Evolutionary conservation across 2,329 filamentous ascomycete genomes (phyloP).

Genomic region (Pseudodiploospora longispora): DNA sequence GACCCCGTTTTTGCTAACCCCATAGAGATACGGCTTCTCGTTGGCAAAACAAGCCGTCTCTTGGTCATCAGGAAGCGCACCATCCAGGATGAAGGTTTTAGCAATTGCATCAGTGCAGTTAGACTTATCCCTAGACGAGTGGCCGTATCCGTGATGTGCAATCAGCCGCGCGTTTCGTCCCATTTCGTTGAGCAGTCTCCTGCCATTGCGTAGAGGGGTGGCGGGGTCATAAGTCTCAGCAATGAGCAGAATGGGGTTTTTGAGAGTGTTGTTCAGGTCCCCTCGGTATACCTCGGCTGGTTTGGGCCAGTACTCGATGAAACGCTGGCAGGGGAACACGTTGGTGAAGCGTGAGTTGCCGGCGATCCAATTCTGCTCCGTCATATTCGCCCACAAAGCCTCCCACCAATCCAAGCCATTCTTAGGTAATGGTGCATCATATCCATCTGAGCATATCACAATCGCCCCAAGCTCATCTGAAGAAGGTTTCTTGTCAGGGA

Average conservation of each 20-base stretch:
- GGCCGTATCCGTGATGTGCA: conserved; percentile 42
- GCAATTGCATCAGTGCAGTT: conserved; percentile 35
- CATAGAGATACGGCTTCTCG: conserved; percentile 39
- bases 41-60: conserved; percentile 40
- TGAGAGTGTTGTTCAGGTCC: conserved; percentile 34
- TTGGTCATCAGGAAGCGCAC: conserved; percentile 28
- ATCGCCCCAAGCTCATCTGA: conserved; percentile 31
- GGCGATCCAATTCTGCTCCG: conserved; percentile 34
- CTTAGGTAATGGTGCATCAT: conserved; percentile 32
- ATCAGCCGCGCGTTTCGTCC: conserved; percentile 39
- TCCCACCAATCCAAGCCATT: conserved; percentile 37
- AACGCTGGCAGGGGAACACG: conserved; percentile 40
- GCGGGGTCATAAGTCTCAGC: conserved; percentile 43
- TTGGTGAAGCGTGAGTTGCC: conserved; percentile 38
- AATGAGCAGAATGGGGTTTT: conserved; percentile 37
- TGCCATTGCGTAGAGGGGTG: conserved; percentile 40
- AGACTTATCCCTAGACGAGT: conserved; percentile 37
- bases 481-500: conserved; percentile 19
- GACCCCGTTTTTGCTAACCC: conserved; percentile 10
- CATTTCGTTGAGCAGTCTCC: conserved; percentile 36
- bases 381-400: conserved; percentile 40
- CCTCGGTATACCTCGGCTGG: conserved; percentile 40
- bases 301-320: conserved; percentile 34
- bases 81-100: conserved; percentile 32
- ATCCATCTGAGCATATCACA: conserved; percentile 39